Conservation (phyloP, 169 alveolate species). For the Plasmodium ovale region DNA sequence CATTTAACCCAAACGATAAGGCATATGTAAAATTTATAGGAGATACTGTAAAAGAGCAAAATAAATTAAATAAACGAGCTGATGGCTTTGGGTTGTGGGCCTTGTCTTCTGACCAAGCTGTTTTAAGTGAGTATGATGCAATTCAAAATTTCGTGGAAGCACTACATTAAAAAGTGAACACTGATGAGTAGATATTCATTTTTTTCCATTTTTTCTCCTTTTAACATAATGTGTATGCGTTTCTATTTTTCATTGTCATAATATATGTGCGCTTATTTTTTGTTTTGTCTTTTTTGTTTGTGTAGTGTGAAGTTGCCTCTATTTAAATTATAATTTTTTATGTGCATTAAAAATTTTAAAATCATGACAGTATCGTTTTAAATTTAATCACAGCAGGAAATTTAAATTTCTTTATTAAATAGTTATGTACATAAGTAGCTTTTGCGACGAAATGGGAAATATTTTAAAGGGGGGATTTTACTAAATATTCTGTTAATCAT, state of each 20-base stretch:
- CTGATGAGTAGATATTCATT: background rate
- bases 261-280: too few species aligned
- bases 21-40: background rate
- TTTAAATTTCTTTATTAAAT: too few species aligned
- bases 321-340: too few species aligned
- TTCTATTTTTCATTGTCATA: too few species aligned
- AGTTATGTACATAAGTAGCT: background rate
- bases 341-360: too few species aligned
- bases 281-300: background rate
- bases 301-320: too few species aligned
- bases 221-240: background rate
- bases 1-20: conserved; percentile 4
- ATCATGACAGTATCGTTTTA: background rate
- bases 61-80: conserved; percentile 17
- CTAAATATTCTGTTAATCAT: too few species aligned
- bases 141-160: conserved; percentile 12
- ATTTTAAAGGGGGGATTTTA: too few species aligned
- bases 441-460: background rate
- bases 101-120: background rate
- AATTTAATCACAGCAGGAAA: background rate
- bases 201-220: background rate
- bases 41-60: background rate
- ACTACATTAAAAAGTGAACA: background rate
- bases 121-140: background rate
- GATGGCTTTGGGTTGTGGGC: conserved; percentile 16